A percentile compares a stretch with the other conserved stretches of the same genome.
phyloP scores from a whole-genome alignment of 306 rosid species.

The Lathyrus aphaca region DNA sequence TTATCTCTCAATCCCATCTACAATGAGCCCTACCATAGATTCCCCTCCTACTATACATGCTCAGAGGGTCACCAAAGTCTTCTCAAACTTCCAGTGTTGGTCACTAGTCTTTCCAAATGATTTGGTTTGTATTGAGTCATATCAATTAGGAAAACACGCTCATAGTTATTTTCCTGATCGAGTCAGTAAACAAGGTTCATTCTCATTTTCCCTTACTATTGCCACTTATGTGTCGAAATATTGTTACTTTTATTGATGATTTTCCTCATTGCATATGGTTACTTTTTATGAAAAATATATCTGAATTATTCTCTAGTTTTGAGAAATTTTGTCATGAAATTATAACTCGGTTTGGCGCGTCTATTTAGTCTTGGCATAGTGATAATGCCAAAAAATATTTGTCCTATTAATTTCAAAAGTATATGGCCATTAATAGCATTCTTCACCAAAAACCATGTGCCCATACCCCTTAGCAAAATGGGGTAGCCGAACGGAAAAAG shows the following conservation, averaged over 20 bases:
- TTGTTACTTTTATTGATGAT: too few relatives aligned
- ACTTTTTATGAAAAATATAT: too few relatives aligned
- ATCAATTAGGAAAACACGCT: too few relatives aligned
- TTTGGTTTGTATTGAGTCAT: too few relatives aligned
- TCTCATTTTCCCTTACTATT: too few relatives aligned
- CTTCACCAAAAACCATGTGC: background rate
- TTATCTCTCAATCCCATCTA: background rate
- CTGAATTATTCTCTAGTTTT: background rate
- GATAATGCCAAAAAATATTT: background rate
- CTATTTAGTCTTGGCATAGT: background rate
- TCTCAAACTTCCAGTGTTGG: background rate
- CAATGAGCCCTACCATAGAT: background rate
- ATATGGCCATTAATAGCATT: background rate
- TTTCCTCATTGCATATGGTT: too few relatives aligned
- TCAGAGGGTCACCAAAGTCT: background rate
- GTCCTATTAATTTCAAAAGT: background rate
- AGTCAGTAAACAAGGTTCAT: too few relatives aligned
- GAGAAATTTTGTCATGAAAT: too few relatives aligned
- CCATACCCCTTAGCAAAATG: background rate
- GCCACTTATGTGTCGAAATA: too few relatives aligned
- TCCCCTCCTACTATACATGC: background rate
- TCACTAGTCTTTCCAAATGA: too few relatives aligned
- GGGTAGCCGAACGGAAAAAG: background rate
- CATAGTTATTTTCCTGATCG: too few relatives aligned
- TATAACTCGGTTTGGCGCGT: too few relatives aligned